Evolutionary conservation across 2,329 filamentous ascomycete species (phyloP).

Genomic region (Xylaria arbuscula): DNA sequence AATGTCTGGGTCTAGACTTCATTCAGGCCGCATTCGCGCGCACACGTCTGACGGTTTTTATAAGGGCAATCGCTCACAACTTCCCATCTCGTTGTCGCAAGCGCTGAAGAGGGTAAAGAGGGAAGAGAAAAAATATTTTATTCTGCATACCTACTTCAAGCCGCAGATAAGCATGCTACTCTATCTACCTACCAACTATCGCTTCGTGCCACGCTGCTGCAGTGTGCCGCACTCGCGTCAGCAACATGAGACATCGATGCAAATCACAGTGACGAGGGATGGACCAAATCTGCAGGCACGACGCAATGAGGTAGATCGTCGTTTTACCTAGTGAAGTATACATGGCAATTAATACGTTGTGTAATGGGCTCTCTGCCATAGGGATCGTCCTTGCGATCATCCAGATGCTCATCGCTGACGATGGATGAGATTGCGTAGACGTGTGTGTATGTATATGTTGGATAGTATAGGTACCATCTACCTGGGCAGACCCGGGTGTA

Average conservation of each 20-base stretch:
- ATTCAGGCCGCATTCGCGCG: slow-evolving; percentile 13
- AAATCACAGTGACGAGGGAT: slow-evolving; percentile 24
- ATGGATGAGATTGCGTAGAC: slow-evolving; percentile 24
- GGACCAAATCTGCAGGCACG: slow-evolving; percentile 17
- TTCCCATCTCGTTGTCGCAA: slow-evolving; percentile 10
- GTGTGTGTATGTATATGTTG: neutral
- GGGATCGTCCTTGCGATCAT: slow-evolving; percentile 34
- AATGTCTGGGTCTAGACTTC: slow-evolving; percentile 23
- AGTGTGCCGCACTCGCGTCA: slow-evolving; percentile 35
- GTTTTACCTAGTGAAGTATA: neutral
- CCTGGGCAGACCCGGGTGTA: neutral
- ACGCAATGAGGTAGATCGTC: slow-evolving; percentile 18
- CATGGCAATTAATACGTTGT: slow-evolving; percentile 27
- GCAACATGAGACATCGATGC: slow-evolving; percentile 36
- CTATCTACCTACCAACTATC: slow-evolving; percentile 11
- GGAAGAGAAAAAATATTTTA: neutral
- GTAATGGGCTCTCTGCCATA: neutral
- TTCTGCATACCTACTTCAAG: neutral
- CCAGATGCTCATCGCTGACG: slow-evolving; percentile 2
- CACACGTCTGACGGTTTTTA: neutral
- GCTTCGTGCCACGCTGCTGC: slow-evolving; percentile 26
- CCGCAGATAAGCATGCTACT: no score
- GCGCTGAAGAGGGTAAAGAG: neutral
- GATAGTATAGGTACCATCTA: neutral
- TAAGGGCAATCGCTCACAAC: slow-evolving; percentile 5